Base-by-base conservation (phyloP, 768 basidiomycete species). In the Wakefieldia striispora region DNA sequence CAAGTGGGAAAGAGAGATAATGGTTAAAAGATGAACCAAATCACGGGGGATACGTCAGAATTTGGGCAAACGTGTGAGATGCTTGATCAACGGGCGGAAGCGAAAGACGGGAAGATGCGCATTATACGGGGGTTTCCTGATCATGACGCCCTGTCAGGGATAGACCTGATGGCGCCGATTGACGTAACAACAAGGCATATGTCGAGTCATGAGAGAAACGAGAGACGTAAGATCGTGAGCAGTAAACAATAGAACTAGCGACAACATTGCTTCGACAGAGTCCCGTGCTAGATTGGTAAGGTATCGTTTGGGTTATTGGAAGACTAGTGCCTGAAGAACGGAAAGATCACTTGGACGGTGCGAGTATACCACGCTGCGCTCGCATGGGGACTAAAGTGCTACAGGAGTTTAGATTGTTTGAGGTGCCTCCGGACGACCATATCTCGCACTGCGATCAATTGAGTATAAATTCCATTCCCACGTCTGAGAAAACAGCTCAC, bases 351-450 rank as follows among this genome's bases (percentile, higher is more conserved):
- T 34, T 7, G 3, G 36, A 11, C 1, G 27, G 36, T 34, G 5
- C 3, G 17, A 34, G 19, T n/a, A 2, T 2, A 11, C 26, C 1
- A 17, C 13, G 8, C 35, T 21, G n/a, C 14, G 14, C 33, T 33
- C 16, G 16, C 33, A 33, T 33, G 14, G 16, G 13, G 19, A 16
- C 12, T 29, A 26, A 17, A 6, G 23, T 48, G 34, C 75, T 70
- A 87, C 58, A 87, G 68, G 34, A 89, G 74, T 60, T 81, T 86
- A 8, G 83, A 85, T 57, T 85, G 84, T 54, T 83, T 85, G 23
- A 89, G 74, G 59, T 89, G 85, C 57, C 88, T 82, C 39, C 88
- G 81, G 33, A 88, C 81, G 42, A 90, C 86, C 86, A 88, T 89
- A 60, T 90, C 88, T 34, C 86, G 78, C 43, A 90, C 88, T 88